These are phyloP conservation scores for Dioscorea alata DNA, from an alignment of 106 monocot genomes.

Conservation along the genomic window DNA sequence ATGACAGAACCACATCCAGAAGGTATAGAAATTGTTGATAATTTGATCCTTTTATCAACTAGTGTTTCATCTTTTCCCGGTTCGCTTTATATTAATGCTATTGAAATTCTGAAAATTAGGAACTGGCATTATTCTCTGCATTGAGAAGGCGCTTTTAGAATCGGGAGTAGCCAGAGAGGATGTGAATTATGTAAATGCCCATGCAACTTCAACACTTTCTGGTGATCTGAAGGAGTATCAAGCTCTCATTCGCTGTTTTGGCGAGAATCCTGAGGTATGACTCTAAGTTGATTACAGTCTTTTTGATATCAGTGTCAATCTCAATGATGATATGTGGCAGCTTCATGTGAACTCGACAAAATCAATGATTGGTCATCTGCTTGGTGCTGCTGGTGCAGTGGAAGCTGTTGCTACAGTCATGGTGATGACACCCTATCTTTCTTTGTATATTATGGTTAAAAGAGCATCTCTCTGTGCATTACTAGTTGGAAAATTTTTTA, in stretches of 20 bases:
- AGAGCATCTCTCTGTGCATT: too few species aligned
- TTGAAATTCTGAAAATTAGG: conserved; percentile 29
- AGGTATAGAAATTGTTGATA: conserved; percentile 26
- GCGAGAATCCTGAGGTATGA: conserved; percentile 72
- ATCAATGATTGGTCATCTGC: conserved; percentile 94
- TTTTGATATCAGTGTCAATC: not conserved
- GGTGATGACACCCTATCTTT: conserved; percentile 18
- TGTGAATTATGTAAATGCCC: conserved; percentile 96
- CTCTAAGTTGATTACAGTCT: not conserved
- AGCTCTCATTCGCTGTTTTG: conserved; percentile 76
- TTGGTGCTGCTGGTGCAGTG: conserved; percentile 93
- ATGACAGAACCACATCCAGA: conserved; percentile 98
- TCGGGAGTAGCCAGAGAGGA: conserved; percentile 85
- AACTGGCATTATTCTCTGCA: conserved; percentile 72
- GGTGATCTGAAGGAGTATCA: conserved; percentile 94
- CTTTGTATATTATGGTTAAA: too few species aligned
- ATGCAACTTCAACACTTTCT: conserved; percentile 89
- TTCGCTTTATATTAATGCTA: not conserved
- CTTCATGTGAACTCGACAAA: conserved; percentile 91
- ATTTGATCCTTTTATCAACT: not conserved
- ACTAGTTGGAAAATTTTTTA: too few species aligned
- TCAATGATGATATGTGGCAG: conserved; percentile 16
- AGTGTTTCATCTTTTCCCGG: not conserved
- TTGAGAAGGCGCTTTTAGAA: conserved; percentile 78
- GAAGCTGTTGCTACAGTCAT: conserved; percentile 90